Conservation (phyloP, 192 early-diverging fungal species). For the Rhizoclosmatium globosum region DNA sequence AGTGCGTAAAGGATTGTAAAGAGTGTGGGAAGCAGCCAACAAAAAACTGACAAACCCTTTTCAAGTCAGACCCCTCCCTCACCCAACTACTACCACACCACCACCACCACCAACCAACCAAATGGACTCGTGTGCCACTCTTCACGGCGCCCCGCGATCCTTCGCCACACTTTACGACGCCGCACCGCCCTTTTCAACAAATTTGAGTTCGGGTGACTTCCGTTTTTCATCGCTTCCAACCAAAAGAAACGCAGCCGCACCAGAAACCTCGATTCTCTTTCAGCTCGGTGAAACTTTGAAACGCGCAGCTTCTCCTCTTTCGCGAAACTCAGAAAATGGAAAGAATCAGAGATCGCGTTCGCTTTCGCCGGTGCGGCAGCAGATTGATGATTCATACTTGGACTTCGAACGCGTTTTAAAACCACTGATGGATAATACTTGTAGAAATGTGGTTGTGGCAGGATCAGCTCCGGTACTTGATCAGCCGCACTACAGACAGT, state of each 20-base stretch:
- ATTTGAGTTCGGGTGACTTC: slow-evolving; percentile 42
- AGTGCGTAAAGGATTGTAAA: too few species aligned
- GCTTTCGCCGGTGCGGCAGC: not conserved
- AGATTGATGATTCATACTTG: not conserved
- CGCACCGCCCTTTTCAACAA: slow-evolving; percentile 26
- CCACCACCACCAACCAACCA: not conserved
- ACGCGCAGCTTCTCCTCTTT: slow-evolving; percentile 1
- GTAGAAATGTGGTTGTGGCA: not conserved
- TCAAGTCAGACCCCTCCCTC: too few species aligned
- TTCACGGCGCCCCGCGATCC: slow-evolving; percentile 26
- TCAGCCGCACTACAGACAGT: not conserved
- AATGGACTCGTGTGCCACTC: slow-evolving; percentile 1
- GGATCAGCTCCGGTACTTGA: not conserved
- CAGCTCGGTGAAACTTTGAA: not conserved
- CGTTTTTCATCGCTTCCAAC: slow-evolving; percentile 43
- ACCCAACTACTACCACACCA: not conserved
- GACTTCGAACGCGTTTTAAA: not conserved
- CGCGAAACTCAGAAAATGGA: not conserved
- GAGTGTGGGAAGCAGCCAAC: too few species aligned
- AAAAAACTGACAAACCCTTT: too few species aligned
- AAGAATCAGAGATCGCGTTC: not conserved
- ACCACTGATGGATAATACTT: not conserved
- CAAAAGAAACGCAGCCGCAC: slow-evolving; percentile 33
- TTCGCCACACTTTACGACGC: slow-evolving; percentile 49
- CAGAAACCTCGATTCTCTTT: slow-evolving; percentile 2